Base-by-base conservation (phyloP, 2,329 filamentous ascomycete species). In the Sporothrix pseudoabietina region DNA sequence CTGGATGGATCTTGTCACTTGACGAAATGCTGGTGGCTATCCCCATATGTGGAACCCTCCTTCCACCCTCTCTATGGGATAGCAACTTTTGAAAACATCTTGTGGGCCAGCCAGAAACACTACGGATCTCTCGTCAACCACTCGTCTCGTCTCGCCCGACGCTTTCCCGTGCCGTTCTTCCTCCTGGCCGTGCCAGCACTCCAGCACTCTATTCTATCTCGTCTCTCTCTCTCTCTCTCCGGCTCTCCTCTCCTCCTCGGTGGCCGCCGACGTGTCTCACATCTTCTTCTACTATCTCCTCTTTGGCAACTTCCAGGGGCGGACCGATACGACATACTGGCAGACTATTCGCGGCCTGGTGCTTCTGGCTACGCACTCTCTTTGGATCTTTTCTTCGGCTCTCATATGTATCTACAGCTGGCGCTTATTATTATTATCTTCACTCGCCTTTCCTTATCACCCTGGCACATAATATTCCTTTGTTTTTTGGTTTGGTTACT, bases 21-120 rank as follows among this genome's bases (percentile, higher is more conserved):
- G 66, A 55, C 14, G 66, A 10, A 22, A 35, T 22, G 49, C 47
- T 41, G 19, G 44, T 35, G 47, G 47, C n/a, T 14, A 55, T 6
- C 44, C 44, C 19, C 30, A 6, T 47, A 35, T 55, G n/a, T 16
- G 49, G 35, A 70, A 57, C 4, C 10, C 4, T 22, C 35, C 14
- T 14, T 52, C 41, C 16, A 12, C 22, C 12, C 16, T 69, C 30
- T 39, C 65, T 16, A n/a, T 44, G 3, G 35, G 52, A 41, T 12
- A 26, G 44, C 44, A 26, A 49, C 47, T 47, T 22, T 47, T 70
- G 76, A 68, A 73, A 47, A 76, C 69, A 41, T 68, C 69, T 57
- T 70, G 69, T 75, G 73, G 74, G 72, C 66, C 35, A 70, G 68
- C 68, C 52, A 69, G 68, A 70, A 70, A 70, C 68, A 47, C 68